Base-by-base conservation (phyloP, 2,329 filamentous ascomycete species). In the Apiospora phragmitis region DNA sequence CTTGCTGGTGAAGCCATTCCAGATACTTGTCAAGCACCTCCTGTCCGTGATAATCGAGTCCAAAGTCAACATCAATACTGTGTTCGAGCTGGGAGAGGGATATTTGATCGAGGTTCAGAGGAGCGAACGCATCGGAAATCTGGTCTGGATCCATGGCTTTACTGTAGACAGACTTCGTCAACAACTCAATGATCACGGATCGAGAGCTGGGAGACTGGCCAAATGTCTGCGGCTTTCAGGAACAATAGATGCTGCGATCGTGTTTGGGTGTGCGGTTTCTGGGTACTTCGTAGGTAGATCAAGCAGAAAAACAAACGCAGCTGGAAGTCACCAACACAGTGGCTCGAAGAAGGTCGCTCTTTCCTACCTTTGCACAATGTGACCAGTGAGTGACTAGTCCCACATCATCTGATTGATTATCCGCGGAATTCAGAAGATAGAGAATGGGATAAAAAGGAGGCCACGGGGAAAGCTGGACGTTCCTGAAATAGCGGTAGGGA, bases 1-100 rank as follows among this genome's bases (percentile, higher is more conserved):
- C 75, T 24, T 77, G 74, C 66, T 76, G 74, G 45, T 75, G 73
- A 2, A 80, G 71, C 78, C 78, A 80, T 42, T 29, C 70, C 74
- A 79, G 74, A 14, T 76, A 68, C 21, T 67, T 69, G 12, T 70
- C 65, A 24, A 77, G 73, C 7, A 74, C 42, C 11, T 70, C 68
- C 26, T 71, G 21, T 47, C 69, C 73, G 29, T 72, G 41, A 29
- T 72, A 8, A 18, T 69, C 47, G 12, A 66, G 26, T 32, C 55
- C 38, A 21, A 67, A 26, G 6, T 41, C 32, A 21, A 70, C 47
- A 18, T 71, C 26, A 24, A 77, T 67, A 49, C 49, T 73, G 45
- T 26, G 38, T 47, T 74, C 68, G 41, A 79, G 71, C 3, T 74
- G 72, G 35, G 68, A 42, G 18, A 75, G 55, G 11, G 72, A 69